Evolutionary conservation across 2,329 filamentous ascomycete genomes (phyloP).

Genomic region (Ophiocordyceps robertsii): DNA sequence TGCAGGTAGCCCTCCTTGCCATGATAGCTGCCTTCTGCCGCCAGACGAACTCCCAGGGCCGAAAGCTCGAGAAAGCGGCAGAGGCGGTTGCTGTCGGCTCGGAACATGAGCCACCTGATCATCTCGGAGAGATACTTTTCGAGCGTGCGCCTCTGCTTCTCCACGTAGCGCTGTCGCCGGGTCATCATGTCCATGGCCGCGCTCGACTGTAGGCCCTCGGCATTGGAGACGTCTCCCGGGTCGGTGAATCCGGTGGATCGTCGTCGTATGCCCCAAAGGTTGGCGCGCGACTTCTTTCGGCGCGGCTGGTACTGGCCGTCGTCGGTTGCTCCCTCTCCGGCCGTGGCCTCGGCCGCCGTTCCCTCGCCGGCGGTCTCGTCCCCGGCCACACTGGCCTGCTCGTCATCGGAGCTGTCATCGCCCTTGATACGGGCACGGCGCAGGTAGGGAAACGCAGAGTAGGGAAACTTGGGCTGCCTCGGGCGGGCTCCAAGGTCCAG

Average conservation of each 20-base stretch:
- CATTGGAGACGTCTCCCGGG: conserved; percentile 27
- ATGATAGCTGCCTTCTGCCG: conserved; percentile 91
- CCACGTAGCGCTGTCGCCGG: conserved; percentile 50
- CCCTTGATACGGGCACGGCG: conserved; percentile 68
- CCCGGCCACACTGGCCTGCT: conserved; percentile 23
- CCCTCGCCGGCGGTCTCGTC: conserved; percentile 35
- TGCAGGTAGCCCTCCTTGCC: conserved; percentile 93
- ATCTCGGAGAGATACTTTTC: conserved; percentile 87
- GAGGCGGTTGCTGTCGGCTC: conserved; percentile 84
- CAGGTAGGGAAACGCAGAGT: conserved; percentile 79
- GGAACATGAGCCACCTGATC: conserved; percentile 94
- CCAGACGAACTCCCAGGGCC: conserved; percentile 81
- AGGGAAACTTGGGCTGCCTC: conserved; percentile 81
- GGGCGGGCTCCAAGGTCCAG: conserved; percentile 53
- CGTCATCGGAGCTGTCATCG: conserved; percentile 69
- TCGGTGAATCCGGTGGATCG: conserved; percentile 38
- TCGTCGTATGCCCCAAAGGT: conserved; percentile 38
- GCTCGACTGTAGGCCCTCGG: conserved; percentile 26
- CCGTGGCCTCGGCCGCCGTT: conserved; percentile 48
- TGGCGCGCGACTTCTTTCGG: conserved; percentile 38
- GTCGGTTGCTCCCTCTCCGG: conserved; percentile 47
- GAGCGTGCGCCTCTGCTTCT: conserved; percentile 70
- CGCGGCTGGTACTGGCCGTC: conserved; percentile 17
- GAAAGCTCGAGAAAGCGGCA: conserved; percentile 95
- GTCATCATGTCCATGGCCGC: conserved; percentile 33